Percentiles rank a stretch among this genome's conserved stretches.
These are phyloP conservation scores for Eucalyptus erythrocorys DNA, from an alignment of 345 rosid genomes.

Conservation along the genomic window DNA sequence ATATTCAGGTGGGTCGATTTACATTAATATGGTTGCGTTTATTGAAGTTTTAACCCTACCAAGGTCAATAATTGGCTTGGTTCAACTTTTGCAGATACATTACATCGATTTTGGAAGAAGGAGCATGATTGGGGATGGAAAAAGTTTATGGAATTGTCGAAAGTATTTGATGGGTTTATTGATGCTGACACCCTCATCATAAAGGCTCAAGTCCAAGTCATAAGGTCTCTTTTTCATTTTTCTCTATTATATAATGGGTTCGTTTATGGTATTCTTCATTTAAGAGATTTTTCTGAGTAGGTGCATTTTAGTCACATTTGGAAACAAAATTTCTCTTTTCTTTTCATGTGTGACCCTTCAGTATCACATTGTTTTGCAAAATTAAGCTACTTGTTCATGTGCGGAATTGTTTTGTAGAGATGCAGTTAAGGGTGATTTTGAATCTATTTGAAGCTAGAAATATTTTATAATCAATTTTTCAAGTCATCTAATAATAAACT, in stretches of 20 bases:
- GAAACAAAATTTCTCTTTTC: background rate
- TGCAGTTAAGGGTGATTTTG: background rate
- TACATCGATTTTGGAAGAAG: conserved; percentile 86
- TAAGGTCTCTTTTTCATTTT: conserved; percentile 35
- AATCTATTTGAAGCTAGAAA: background rate
- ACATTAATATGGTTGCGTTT: background rate
- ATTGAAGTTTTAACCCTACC: background rate
- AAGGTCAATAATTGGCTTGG: background rate
- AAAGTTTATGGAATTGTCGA: conserved; percentile 84
- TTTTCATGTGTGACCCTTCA: background rate
- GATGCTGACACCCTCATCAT: conserved; percentile 72
- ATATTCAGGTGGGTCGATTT: conserved; percentile 57
- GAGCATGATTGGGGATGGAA: conserved; percentile 99
- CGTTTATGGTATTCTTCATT: background rate
- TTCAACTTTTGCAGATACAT: conserved; percentile 46
- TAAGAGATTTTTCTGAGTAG: background rate
- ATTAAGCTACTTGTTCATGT: background rate
- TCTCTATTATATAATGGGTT: background rate
- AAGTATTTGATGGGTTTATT: conserved; percentile 76
- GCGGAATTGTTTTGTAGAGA: background rate
- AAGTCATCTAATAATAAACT: background rate
- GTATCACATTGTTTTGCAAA: background rate
- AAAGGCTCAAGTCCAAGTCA: conserved; percentile 96
- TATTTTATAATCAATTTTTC: background rate
- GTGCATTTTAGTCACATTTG: background rate